Conservation (phyloP, 495 filamentous ascomycete species). For the Hypomontagnella monticulosa region DNA sequence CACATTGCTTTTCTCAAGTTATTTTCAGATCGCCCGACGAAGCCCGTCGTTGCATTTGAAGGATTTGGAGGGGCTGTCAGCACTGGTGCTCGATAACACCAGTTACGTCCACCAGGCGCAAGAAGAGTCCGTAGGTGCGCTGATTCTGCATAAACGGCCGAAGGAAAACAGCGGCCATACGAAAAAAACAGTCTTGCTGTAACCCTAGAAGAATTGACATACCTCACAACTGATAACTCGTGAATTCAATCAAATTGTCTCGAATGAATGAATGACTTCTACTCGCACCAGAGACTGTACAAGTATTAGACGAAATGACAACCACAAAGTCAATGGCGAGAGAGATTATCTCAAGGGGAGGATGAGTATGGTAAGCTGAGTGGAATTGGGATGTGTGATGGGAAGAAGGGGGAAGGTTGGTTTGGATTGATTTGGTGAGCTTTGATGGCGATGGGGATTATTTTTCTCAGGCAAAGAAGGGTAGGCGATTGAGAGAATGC, state of each 20-base stretch:
- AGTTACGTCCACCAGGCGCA: slow-evolving; percentile 7
- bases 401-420: slow-evolving; percentile 5
- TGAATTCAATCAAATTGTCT: slow-evolving; percentile 15
- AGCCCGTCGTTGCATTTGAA: slow-evolving; percentile 13
- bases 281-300: slow-evolving; percentile 19
- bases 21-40: slow-evolving; percentile 6
- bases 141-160: not conserved
- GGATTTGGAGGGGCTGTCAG: slow-evolving; percentile 17
- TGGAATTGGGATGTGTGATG: slow-evolving; percentile 21
- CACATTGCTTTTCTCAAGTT: slow-evolving; percentile 3
- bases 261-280: slow-evolving; percentile 9
- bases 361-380: slow-evolving; percentile 11
- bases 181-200: not conserved
- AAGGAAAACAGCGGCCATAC: not conserved
- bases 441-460: slow-evolving; percentile 34
- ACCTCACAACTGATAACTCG: slow-evolving; percentile 24
- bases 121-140: not conserved
- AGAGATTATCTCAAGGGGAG: slow-evolving; percentile 10
- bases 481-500: slow-evolving; percentile 22
- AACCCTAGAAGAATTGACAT: slow-evolving; percentile 4
- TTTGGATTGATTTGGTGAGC: slow-evolving; percentile 18
- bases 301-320: slow-evolving; percentile 30
- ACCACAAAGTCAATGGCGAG: slow-evolving; percentile 16
- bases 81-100: slow-evolving; percentile 8
- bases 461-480: slow-evolving; percentile 32